Evolutionary conservation across 73 alveolate species (phyloP).

Genomic region (Effrenium voratum): DNA sequence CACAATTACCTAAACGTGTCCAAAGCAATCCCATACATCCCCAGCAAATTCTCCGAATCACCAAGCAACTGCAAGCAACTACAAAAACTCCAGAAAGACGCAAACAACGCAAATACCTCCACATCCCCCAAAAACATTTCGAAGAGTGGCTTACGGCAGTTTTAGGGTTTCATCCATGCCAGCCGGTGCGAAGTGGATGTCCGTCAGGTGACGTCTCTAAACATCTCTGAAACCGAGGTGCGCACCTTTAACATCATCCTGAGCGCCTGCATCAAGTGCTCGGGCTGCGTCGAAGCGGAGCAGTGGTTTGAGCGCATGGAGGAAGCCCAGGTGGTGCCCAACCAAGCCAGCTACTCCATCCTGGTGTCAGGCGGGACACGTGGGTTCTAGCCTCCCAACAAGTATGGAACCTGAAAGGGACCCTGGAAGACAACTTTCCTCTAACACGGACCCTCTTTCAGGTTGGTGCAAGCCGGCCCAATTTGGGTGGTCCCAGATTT

Average conservation of each 20-base stretch:
- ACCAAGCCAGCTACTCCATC: slow-evolving; percentile 46
- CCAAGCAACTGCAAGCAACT: too few species aligned
- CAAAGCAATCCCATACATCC: too few species aligned
- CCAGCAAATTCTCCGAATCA: too few species aligned
- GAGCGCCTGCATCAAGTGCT: slow-evolving; percentile 9
- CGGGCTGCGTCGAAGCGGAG: slow-evolving; percentile 48
- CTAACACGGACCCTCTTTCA: not conserved
- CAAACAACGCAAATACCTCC: too few species aligned
- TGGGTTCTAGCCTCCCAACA: not conserved
- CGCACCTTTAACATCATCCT: slow-evolving; percentile 33
- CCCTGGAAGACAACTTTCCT: not conserved
- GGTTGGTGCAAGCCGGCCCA: not conserved
- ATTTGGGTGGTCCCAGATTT: not conserved
- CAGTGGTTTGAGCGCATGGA: slow-evolving; percentile 47
- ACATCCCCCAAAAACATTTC: too few species aligned
- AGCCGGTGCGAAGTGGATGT: too few species aligned
- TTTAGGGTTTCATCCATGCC: too few species aligned
- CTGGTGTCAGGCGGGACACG: not conserved
- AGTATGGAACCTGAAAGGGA: not conserved
- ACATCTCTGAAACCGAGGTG: too few species aligned
- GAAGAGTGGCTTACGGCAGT: too few species aligned
- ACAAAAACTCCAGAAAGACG: too few species aligned
- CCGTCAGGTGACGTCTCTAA: too few species aligned
- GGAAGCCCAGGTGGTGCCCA: slow-evolving; percentile 16
- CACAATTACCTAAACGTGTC: too few species aligned